These are phyloP conservation scores for Stephania cephalantha DNA, from an alignment of 164 flowering plant genomes.

Conservation along the genomic window DNA sequence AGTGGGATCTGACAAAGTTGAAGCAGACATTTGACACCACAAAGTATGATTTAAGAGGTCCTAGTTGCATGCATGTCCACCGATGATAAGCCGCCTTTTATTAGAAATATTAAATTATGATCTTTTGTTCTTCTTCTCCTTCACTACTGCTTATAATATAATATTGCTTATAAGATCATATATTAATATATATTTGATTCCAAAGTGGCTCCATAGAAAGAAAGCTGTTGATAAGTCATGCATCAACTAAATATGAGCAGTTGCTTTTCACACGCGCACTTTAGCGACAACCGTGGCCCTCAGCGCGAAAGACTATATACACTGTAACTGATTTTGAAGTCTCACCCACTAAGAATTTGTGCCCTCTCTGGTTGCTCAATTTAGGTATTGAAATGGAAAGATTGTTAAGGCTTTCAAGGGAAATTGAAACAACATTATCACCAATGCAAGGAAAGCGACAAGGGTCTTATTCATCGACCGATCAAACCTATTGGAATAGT, in stretches of 20 bases:
- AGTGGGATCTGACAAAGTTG: slow-evolving; percentile 21
- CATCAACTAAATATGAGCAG: slow-evolving; percentile 25
- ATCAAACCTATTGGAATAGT: too few species aligned
- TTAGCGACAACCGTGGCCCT: not conserved
- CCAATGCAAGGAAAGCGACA: not conserved
- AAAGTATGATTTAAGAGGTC: not conserved
- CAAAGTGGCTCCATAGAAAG: slow-evolving; percentile 10
- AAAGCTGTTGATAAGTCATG: slow-evolving; percentile 24
- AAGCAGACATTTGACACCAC: slow-evolving; percentile 1
- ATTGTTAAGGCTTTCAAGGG: not conserved
- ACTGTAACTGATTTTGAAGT: slow-evolving; percentile 2
- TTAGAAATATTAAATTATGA: slow-evolving; percentile 7
- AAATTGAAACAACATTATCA: not conserved
- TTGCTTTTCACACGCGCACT: slow-evolving; percentile 19
- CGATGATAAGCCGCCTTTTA: slow-evolving; percentile 6
- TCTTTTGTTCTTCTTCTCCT: slow-evolving; percentile 8
- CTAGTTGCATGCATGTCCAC: slow-evolving; percentile 6
- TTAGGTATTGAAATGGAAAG: not conserved
- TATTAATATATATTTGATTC: not conserved
- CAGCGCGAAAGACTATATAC: not conserved
- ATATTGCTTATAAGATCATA: too few species aligned
- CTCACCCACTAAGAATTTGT: slow-evolving; percentile 8
- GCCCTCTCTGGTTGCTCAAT: not conserved
- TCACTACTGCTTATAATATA: slow-evolving; percentile 6
- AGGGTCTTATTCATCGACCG: too few species aligned